phyloP scores from a whole-genome alignment of 441 rosid genomes.

The Manihot esculenta region DNA sequence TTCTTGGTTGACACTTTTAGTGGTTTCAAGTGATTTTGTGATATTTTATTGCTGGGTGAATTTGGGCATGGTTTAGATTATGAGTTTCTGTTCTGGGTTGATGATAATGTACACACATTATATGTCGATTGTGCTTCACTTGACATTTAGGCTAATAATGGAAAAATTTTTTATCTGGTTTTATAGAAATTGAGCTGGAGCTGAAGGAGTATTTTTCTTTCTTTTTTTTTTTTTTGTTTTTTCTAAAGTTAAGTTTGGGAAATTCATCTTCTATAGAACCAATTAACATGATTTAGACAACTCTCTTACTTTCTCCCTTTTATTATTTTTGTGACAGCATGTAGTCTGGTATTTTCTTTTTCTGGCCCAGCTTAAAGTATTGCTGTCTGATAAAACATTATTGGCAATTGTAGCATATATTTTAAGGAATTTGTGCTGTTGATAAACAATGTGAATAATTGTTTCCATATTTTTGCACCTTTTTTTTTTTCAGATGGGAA shows the following conservation, averaged over 20 bases:
- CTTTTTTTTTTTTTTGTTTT: background rate
- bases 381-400: background rate
- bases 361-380: too few relatives aligned
- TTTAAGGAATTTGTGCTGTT: slow-evolving; percentile 8
- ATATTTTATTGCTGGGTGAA: background rate
- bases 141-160: background rate
- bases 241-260: background rate
- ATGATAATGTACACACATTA: background rate
- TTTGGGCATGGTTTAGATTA: background rate
- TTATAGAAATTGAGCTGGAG: background rate
- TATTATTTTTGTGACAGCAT: background rate
- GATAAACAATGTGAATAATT: slow-evolving; percentile 1
- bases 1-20: background rate
- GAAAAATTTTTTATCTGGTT: background rate
- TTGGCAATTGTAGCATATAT: background rate
- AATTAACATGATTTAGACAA: background rate
- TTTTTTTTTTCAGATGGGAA: slow-evolving; percentile 58
- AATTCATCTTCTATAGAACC: background rate
- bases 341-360: background rate
- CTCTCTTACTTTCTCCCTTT: background rate
- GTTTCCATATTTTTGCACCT: slow-evolving; percentile 12
- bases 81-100: background rate
- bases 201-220: background rate
- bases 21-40: background rate
- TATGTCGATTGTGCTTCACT: background rate